Percentiles rank a stretch among this genome's conserved stretches.
These are phyloP conservation scores for Podaxis carcinomalis DNA, from an alignment of 768 basidiomycete species.

Conservation along the genomic window DNA sequence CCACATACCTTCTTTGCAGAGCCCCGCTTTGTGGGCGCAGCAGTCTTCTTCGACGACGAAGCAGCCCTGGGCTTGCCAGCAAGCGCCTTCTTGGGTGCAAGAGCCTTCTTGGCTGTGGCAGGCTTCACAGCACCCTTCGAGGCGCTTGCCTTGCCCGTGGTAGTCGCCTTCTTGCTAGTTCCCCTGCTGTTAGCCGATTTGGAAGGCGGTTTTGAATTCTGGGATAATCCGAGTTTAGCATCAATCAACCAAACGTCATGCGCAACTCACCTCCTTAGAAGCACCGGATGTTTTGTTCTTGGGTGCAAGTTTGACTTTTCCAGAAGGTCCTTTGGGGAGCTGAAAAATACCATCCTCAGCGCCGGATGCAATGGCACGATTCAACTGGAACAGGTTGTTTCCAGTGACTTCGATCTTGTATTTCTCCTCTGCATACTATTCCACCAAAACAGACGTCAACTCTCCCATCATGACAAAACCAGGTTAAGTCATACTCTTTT, in stretches of 20 bases:
- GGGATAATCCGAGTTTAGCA: slow-evolving; percentile 9
- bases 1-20: slow-evolving; percentile 57
- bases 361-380: slow-evolving; percentile 68
- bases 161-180: slow-evolving; percentile 23
- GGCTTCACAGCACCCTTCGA: slow-evolving; percentile 27
- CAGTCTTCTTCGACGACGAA: slow-evolving; percentile 17
- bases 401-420: slow-evolving; percentile 72
- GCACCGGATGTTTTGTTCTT: slow-evolving; percentile 42
- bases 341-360: slow-evolving; percentile 43
- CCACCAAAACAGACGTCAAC: slow-evolving; percentile 14
- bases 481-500: slow-evolving; percentile 61
- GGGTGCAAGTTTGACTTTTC: slow-evolving; percentile 62
- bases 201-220: slow-evolving; percentile 47
- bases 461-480: not conserved
- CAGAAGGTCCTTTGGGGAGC: slow-evolving; percentile 43
- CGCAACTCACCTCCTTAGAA: slow-evolving; percentile 54
- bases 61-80: slow-evolving; percentile 19
- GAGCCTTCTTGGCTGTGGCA: slow-evolving; percentile 16
- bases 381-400: slow-evolving; percentile 66
- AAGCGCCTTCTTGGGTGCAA: slow-evolving; percentile 24
- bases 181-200: slow-evolving; percentile 30
- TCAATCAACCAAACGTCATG: slow-evolving; percentile 1
- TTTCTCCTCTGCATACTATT: slow-evolving; percentile 76
- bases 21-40: slow-evolving; percentile 41
- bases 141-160: slow-evolving; percentile 27